A percentile compares a stretch with the other conserved stretches of the same genome.
phyloP scores from a whole-genome alignment of 2,329 filamentous ascomycete species.

The Botrytis porri region DNA sequence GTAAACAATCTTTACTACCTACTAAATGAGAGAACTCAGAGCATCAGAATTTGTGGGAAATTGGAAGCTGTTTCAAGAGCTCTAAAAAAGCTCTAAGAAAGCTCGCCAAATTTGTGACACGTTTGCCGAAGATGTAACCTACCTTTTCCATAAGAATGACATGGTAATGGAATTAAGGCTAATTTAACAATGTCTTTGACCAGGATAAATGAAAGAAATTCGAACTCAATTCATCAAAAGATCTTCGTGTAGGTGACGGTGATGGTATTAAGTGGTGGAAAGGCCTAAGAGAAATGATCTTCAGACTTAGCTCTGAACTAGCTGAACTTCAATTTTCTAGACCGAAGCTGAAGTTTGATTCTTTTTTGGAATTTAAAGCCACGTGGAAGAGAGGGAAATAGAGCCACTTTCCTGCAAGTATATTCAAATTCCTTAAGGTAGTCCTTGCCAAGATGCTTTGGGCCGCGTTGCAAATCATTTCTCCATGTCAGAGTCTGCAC shows the following conservation, averaged over 20 bases:
- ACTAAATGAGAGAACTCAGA: no score
- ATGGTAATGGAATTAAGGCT: no score
- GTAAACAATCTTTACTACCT: no score
- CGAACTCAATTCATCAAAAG: no score
- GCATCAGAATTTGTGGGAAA: no score
- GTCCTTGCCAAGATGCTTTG: background rate
- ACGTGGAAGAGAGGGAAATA: background rate
- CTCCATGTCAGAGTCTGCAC: accelerated
- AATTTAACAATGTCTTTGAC: no score
- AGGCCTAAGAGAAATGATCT: background rate
- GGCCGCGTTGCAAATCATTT: background rate
- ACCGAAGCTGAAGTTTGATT: background rate
- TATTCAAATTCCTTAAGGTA: background rate
- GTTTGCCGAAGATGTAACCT: no score
- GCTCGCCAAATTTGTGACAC: no score
- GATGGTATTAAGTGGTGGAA: background rate
- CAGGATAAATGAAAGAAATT: no score
- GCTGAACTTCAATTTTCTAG: background rate
- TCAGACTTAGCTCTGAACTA: background rate
- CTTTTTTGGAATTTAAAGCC: background rate
- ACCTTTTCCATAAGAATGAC: no score
- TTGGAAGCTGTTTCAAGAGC: no score
- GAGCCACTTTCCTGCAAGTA: background rate
- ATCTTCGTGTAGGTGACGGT: background rate
- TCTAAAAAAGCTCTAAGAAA: no score